phyloP scores from a whole-genome alignment of 2,329 filamentous ascomycete genomes.

The Cadophora sp. region DNA sequence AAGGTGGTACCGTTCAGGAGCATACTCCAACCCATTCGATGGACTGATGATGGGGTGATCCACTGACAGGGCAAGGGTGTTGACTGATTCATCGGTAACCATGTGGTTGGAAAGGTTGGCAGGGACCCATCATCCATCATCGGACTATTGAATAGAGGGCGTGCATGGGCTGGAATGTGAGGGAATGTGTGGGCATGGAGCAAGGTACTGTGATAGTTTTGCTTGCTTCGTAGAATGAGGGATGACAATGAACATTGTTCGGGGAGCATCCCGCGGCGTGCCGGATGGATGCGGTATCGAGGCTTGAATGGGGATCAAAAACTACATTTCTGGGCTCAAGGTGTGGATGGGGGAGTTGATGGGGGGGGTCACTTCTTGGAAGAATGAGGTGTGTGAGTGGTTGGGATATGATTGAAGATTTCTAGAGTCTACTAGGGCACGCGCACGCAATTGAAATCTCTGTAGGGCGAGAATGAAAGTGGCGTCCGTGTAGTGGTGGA shows the following conservation, averaged over 20 bases:
- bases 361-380: neutral
- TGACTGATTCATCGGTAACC: too few relatives aligned
- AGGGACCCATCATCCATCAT: too few relatives aligned
- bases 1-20: neutral
- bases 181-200: neutral
- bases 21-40: too few relatives aligned
- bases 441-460: neutral
- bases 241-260: too few relatives aligned
- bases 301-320: too few relatives aligned
- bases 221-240: too few relatives aligned
- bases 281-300: too few relatives aligned
- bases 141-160: neutral
- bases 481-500: neutral
- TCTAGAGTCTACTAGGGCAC: neutral
- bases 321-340: conserved; percentile 1
- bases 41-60: too few relatives aligned
- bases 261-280: too few relatives aligned
- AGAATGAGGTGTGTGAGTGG: neutral
- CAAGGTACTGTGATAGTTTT: too few relatives aligned
- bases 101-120: too few relatives aligned
- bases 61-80: too few relatives aligned
- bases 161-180: conserved; percentile 18
- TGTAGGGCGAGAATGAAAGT: neutral
- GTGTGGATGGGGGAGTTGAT: neutral
- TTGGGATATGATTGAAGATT: neutral